Conservation (phyloP, 1,139 yeast species). For the Magnusiomyces magnusii region DNA sequence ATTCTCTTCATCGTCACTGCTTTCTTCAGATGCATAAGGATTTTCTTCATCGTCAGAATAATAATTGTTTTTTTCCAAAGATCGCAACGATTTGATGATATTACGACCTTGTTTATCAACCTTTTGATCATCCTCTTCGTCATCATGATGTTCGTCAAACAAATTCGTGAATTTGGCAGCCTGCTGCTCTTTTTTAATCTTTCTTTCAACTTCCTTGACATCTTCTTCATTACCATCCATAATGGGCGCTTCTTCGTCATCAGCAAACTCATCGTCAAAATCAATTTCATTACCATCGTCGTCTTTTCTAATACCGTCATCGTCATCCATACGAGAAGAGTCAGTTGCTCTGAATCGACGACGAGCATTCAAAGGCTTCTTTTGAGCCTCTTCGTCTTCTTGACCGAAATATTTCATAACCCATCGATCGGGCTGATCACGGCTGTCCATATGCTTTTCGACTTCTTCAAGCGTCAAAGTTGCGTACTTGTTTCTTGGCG, state of each 20-base stretch:
- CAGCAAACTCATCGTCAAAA: constrained; percentile 95
- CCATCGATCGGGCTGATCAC: constrained; percentile 82
- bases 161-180: constrained; percentile 39
- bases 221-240: constrained; percentile 97
- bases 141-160: constrained; percentile 43
- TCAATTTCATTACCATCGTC: constrained; percentile 90
- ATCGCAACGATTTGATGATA: constrained; percentile 72
- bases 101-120: constrained; percentile 90
- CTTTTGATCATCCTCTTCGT: constrained; percentile 56
- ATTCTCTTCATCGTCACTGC: constrained; percentile 29
- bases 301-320: constrained; percentile 40
- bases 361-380: constrained; percentile 21
- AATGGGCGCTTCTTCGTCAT: constrained; percentile 97
- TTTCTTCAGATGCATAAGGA: constrained; percentile 66
- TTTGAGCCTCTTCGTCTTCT: constrained; percentile 27
- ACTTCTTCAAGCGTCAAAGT: constrained; percentile 95
- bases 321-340: constrained; percentile 34
- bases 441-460: constrained; percentile 86
- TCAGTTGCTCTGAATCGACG: constrained; percentile 54
- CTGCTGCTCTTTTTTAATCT: constrained; percentile 85
- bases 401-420: constrained; percentile 83
- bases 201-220: constrained; percentile 78
- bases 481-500: constrained; percentile 89
- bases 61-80: constrained; percentile 80
- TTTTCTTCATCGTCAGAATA: constrained; percentile 84